phyloP scores from a whole-genome alignment of 2,329 filamentous ascomycete species.

The Colletotrichum trifolii region DNA sequence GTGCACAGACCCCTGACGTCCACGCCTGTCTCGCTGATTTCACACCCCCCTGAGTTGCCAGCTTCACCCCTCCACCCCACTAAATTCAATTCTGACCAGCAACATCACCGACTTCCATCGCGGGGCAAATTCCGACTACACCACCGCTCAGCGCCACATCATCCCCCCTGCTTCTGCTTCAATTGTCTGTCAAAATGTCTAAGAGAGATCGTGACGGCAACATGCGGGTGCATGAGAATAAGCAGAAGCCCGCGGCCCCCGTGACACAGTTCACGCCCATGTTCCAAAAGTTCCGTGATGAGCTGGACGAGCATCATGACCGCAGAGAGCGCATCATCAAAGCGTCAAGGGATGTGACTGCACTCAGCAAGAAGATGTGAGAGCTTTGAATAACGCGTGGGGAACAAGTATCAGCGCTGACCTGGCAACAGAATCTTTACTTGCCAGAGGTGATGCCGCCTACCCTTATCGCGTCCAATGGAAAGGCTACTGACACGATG shows the following conservation, averaged over 20 bases:
- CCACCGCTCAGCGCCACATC: background rate
- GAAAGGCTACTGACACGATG: constrained; percentile 11
- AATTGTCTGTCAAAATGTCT: constrained; percentile 27
- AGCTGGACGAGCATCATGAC: constrained; percentile 95
- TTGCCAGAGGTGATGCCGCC: constrained; percentile 48
- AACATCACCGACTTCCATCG: constrained; percentile 25
- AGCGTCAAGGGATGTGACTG: constrained; percentile 90
- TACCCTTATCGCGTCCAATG: background rate
- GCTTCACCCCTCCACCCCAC: constrained; percentile 17
- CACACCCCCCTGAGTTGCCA: constrained; percentile 12
- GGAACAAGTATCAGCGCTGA: background rate
- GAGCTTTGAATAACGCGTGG: constrained; percentile 33
- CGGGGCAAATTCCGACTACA: background rate
- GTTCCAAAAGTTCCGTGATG: constrained; percentile 86
- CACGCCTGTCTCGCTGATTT: background rate
- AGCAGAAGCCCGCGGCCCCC: constrained; percentile 46
- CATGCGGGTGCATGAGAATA: constrained; percentile 51
- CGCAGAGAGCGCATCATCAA: constrained; percentile 91
- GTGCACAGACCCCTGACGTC: too few species aligned
- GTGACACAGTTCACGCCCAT: constrained; percentile 71
- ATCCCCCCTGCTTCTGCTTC: background rate
- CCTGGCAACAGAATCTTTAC: constrained; percentile 49
- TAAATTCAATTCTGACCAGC: constrained; percentile 30
- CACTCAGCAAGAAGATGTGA: constrained; percentile 96
- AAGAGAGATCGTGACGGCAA: constrained; percentile 68